Conservation (phyloP, 2,329 filamentous ascomycete species). For the Stylonectria norvegica region DNA sequence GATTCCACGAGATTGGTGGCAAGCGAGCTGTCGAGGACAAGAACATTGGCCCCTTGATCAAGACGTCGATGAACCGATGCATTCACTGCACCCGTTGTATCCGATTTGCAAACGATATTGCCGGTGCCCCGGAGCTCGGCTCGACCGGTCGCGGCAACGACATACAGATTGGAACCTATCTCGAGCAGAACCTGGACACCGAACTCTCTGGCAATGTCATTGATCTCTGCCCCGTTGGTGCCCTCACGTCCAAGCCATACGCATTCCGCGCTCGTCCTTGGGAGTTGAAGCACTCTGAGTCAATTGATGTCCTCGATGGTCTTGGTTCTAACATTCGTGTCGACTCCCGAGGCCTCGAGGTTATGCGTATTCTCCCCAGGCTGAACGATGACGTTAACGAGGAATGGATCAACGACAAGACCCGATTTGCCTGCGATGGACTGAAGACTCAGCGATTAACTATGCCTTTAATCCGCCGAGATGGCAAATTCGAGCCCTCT, state of each 20-base stretch:
- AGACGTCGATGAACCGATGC: conserved; percentile 99
- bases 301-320: conserved; percentile 89
- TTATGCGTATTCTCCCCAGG: conserved; percentile 89
- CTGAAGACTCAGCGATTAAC: conserved; percentile 95
- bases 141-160: conserved; percentile 94
- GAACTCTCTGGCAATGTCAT: conserved; percentile 97
- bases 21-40: conserved; percentile 99
- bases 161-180: conserved; percentile 96
- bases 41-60: conserved; percentile 96
- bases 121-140: conserved; percentile 91
- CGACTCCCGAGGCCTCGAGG: conserved; percentile 88
- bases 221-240: conserved; percentile 95
- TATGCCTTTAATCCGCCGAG: conserved; percentile 81
- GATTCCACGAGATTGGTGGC: conserved; percentile 92
- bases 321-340: conserved; percentile 93
- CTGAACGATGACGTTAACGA: conserved; percentile 98
- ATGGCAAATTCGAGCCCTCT: conserved; percentile 86
- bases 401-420: conserved; percentile 99
- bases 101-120: conserved; percentile 95
- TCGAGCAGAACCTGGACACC: conserved; percentile 89
- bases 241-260: conserved; percentile 94
- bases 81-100: conserved; percentile 99
- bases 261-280: conserved; percentile 95
- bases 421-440: conserved; percentile 92
- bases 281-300: conserved; percentile 95